phyloP scores from a whole-genome alignment of 768 basidiomycete genomes.

The Kwoniella shandongensis region DNA sequence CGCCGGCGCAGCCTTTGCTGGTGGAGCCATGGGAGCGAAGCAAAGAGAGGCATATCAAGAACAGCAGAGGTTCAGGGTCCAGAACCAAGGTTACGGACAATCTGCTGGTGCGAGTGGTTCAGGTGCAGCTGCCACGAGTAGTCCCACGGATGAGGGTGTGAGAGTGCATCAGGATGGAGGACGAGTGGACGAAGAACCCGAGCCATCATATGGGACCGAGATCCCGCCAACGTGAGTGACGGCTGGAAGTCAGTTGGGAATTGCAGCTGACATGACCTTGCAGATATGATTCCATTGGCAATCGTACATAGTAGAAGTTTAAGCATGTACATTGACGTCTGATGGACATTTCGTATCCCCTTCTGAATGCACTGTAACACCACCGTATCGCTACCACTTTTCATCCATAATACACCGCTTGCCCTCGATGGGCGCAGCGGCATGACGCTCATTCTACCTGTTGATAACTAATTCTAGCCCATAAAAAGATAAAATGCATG shows the following conservation, averaged over 20 bases:
- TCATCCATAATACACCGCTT: too few species aligned
- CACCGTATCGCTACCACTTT: too few species aligned
- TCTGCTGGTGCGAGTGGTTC: constrained; percentile 16
- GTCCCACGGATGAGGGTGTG: constrained; percentile 29
- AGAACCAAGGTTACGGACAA: constrained; percentile 8
- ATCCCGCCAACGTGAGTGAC: constrained; percentile 52
- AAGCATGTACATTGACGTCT: not conserved
- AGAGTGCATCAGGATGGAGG: constrained; percentile 45
- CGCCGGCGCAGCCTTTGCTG: constrained; percentile 26
- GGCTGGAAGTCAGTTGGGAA: not conserved
- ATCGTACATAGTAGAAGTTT: not conserved
- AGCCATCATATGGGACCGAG: constrained; percentile 29
- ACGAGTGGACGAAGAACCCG: constrained; percentile 30
- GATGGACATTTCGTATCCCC: too few species aligned
- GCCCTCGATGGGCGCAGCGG: too few species aligned
- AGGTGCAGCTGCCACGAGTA: constrained; percentile 13
- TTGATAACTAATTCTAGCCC: too few species aligned
- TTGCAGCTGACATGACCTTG: not conserved
- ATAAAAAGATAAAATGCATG: too few species aligned
- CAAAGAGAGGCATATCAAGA: constrained; percentile 52
- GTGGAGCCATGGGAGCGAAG: constrained; percentile 42
- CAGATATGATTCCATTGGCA: constrained; percentile 38
- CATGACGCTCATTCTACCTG: too few species aligned
- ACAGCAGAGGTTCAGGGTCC: constrained; percentile 33
- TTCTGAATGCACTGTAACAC: too few species aligned